Evolutionary conservation across 1,139 yeast genomes (phyloP).

Genomic region (Candida sp.): DNA sequence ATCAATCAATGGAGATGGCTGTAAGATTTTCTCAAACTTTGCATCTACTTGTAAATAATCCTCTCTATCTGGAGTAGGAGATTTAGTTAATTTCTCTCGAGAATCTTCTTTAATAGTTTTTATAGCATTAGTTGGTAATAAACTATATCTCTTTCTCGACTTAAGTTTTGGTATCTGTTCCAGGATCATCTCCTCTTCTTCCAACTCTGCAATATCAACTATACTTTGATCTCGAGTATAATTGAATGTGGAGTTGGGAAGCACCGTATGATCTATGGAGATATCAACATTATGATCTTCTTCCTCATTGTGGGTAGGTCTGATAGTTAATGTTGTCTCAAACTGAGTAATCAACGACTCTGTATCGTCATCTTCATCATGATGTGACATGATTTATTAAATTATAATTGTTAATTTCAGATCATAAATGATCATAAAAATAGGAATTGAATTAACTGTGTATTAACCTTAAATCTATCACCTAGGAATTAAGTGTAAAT

Average conservation of each 20-base stretch:
- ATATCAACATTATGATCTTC: conserved; percentile 36
- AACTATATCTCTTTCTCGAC: conserved; percentile 25
- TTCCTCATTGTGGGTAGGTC: conserved; percentile 40
- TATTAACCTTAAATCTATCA: no score
- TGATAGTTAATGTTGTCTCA: conserved; percentile 44
- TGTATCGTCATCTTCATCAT: conserved; percentile 29
- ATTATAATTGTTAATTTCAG: no score
- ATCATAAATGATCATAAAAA: no score
- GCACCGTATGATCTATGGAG: conserved; percentile 42
- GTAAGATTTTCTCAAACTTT: conserved; percentile 21
- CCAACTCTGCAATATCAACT: conserved; percentile 32
- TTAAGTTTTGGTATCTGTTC: conserved; percentile 40
- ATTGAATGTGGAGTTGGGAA: conserved; percentile 26
- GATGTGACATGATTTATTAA: not conserved
- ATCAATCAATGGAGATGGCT: conserved; percentile 34
- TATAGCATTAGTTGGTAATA: conserved; percentile 24
- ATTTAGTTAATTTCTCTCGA: conserved; percentile 4
- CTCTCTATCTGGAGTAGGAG: conserved; percentile 13
- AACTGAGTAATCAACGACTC: conserved; percentile 47
- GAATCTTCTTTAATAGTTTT: conserved; percentile 8
- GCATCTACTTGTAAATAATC: conserved; percentile 15
- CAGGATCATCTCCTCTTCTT: conserved; percentile 26
- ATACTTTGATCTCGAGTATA: conserved; percentile 29
- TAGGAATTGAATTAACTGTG: no score
- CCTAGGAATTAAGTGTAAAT: no score